phyloP scores from a whole-genome alignment of 176 grass and related monocot genomes.

The Musa acuminata region DNA sequence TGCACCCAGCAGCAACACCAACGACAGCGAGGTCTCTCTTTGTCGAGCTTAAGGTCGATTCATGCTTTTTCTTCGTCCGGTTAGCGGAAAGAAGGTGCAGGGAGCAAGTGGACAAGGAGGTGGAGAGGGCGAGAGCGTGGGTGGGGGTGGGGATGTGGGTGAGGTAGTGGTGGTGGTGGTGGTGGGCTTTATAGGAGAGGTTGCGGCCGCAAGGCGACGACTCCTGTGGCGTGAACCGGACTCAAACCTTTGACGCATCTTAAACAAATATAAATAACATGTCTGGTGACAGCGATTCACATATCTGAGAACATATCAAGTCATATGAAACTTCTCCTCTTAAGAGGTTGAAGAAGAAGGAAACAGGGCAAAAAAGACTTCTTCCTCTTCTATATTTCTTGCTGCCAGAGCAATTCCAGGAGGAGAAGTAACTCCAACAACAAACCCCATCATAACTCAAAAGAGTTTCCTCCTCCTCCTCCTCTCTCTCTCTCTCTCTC shows the following conservation, averaged over 20 bases:
- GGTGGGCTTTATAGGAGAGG: conserved; percentile 8
- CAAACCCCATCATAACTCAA: too few relatives aligned
- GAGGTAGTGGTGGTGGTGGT: not conserved
- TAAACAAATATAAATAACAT: not conserved
- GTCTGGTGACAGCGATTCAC: conserved; percentile 7
- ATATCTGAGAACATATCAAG: not conserved
- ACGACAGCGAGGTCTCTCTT: too few relatives aligned
- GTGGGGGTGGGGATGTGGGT: not conserved
- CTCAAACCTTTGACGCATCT: conserved; percentile 14
- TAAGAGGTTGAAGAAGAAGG: not conserved
- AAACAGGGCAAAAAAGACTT: too few relatives aligned
- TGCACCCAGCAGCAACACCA: not conserved
- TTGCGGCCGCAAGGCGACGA: conserved; percentile 15
- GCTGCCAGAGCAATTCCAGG: too few relatives aligned
- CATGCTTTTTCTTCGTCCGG: not conserved
- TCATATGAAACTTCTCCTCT: not conserved
- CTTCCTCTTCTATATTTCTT: too few relatives aligned
- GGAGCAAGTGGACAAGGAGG: not conserved
- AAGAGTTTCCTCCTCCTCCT: too few relatives aligned
- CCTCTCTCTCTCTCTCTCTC: too few relatives aligned
- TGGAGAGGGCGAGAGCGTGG: not conserved
- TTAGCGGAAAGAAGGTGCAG: too few relatives aligned
- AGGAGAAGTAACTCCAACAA: too few relatives aligned
- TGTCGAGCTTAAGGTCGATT: not conserved
- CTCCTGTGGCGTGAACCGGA: conserved; percentile 20